These are phyloP conservation scores for Echeveria elegans DNA, from an alignment of 164 flowering plant species.

Conservation along the genomic window DNA sequence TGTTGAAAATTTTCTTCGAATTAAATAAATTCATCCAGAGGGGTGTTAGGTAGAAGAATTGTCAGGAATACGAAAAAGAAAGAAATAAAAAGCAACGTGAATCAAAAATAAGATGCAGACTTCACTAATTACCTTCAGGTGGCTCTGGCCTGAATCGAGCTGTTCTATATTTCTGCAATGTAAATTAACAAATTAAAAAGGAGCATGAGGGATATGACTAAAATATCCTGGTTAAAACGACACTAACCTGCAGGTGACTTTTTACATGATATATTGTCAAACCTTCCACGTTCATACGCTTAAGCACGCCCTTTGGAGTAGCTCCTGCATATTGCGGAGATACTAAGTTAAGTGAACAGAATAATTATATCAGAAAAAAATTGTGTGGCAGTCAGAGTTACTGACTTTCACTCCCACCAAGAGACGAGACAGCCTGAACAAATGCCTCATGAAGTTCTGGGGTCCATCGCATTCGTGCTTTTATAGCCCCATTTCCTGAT, in stretches of 20 bases:
- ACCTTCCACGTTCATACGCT: constrained; percentile 85
- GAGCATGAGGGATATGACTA: constrained; percentile 4
- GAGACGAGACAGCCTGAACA: constrained; percentile 85
- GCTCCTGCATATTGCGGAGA: constrained; percentile 48
- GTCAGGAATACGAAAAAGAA: not conserved
- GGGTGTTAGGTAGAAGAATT: not conserved
- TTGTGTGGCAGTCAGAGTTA: constrained; percentile 1
- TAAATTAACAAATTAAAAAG: constrained; percentile 12
- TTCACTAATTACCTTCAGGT: constrained; percentile 54
- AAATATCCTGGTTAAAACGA: constrained; percentile 3
- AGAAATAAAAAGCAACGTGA: not conserved
- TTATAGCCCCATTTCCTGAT: constrained; percentile 37
- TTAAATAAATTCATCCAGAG: not conserved
- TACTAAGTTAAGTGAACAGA: constrained; percentile 6
- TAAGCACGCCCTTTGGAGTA: constrained; percentile 94
- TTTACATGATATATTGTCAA: constrained; percentile 94
- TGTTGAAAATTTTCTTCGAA: not conserved
- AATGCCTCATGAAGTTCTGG: constrained; percentile 94
- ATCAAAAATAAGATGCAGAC: constrained; percentile 60
- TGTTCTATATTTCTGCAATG: constrained; percentile 87
- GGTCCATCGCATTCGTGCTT: constrained; percentile 98
- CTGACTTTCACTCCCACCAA: constrained; percentile 96
- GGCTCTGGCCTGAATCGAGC: constrained; percentile 83
- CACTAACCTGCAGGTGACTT: constrained; percentile 82
- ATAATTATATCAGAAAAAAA: constrained; percentile 4